Evolutionary conservation across 371 early-diverging fungal genomes (phyloP).

Genomic region (Mortierella sp.): DNA sequence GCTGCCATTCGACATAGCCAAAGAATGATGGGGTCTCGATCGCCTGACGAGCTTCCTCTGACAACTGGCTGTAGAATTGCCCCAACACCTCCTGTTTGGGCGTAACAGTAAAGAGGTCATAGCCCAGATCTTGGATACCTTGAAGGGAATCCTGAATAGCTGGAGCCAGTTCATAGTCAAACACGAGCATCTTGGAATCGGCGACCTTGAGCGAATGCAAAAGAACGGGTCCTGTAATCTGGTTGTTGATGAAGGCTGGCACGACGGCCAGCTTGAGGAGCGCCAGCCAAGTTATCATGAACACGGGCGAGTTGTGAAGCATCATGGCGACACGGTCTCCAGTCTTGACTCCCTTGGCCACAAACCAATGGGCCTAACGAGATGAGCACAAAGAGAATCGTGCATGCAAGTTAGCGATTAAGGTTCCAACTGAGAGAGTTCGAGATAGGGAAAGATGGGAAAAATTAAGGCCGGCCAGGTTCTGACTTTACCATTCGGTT

Average conservation of each 20-base stretch:
- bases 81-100: slow-evolving; percentile 40
- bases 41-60: slow-evolving; percentile 19
- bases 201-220: slow-evolving; percentile 45
- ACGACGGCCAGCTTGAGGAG: slow-evolving; percentile 47
- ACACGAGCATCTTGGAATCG: slow-evolving; percentile 39
- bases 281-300: slow-evolving; percentile 40
- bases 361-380: slow-evolving; percentile 47
- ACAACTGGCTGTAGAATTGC: slow-evolving; percentile 21
- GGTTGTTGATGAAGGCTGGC: slow-evolving; percentile 51
- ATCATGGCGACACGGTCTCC: slow-evolving; percentile 51
- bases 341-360: slow-evolving; percentile 33
- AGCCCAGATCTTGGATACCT: slow-evolving; percentile 40
- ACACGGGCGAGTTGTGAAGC: slow-evolving; percentile 46
- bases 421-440: background rate
- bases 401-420: background rate
- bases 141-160: slow-evolving; percentile 25
- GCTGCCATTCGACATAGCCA: slow-evolving; percentile 31
- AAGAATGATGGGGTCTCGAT: slow-evolving; percentile 26
- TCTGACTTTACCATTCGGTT: slow-evolving; percentile 27
- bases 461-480: background rate
- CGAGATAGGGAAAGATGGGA: background rate
- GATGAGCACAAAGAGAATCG: background rate
- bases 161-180: slow-evolving; percentile 38
- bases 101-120: slow-evolving; percentile 37
- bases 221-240: slow-evolving; percentile 37